Evolutionary conservation across 306 rosid genomes (phyloP), one percentile per base, ranked within the genome.

Genomic region (Cucumis melo): DNA sequence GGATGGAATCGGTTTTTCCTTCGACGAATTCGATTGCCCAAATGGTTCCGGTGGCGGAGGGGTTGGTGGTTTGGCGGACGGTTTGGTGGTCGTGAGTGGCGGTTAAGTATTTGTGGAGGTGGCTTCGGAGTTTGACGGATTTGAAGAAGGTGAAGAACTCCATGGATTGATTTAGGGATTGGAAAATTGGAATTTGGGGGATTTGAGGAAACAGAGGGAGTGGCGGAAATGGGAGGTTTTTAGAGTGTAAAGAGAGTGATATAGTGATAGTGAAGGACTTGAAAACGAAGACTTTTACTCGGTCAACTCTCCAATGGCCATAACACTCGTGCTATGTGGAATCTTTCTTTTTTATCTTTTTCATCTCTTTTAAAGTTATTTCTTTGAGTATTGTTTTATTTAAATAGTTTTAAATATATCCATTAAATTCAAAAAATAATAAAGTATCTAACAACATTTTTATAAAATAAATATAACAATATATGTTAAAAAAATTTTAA

Each of bases 21-120:
- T 92, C 77, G 0, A 89, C 93, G 11, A 64, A 53, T 78, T 94
- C 98, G 2, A 94, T 85, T 2, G 42, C 5, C 98, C 98, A 94
- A 5, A 82, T 72, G 1, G 92, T 90, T 5, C 73, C 77, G 20
- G 74, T 85, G 16, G 98, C 84, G 11, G 96, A 83, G 13, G 95
- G 86, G 46, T 86, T 82, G 0, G 89, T 79, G 73, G 68, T 85
- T 57, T 91, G 98, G 56, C 75, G 86, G 6, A 94, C 94, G 54
- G 92, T 71, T 34, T 89, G 95, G 17, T 85, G 91, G 77, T 91
- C 96, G 17, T 91, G 93, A n/a, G 87, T 89, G 9, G 98, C 98
- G 0, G 77, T 14, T 0, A 94, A 90, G 78, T 86, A 91, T 83
- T 91, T 94, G 16, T 78, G 81, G 56, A 82, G 98, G 91, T 83